Base-by-base conservation (phyloP, 2,329 filamentous ascomycete genomes). In the Cladorrhinum sp. region DNA sequence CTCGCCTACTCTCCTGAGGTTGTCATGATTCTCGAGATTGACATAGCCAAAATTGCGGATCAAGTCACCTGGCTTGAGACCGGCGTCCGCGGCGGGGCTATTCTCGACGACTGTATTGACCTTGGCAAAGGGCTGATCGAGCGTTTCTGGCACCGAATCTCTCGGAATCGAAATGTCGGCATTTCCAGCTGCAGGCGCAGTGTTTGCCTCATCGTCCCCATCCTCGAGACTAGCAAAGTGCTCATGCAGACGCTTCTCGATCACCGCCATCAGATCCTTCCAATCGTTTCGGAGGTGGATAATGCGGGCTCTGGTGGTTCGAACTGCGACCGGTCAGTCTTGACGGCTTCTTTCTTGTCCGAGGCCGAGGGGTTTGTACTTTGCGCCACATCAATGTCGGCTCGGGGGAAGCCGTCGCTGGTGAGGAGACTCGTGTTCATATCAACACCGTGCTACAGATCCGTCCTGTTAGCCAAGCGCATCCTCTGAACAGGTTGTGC, bases 351-450 rank as follows among this genome's bases (percentile, higher is more conserved):
- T 24, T 30, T 53, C n/a, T 10, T 12, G 10, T 16, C 21, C 28
- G 42, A 21, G n/a, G 26, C 16, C 12, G 21, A 9, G 56, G 56
- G 28, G 16, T 33, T 59, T 81, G 66, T 86, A 95, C 92, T 95
- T 77, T 97, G 94, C 24, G 95, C 89, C 64, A 99, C 90, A 74
- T 99, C 95, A 65, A 99, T 88, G 75, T 99, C 95, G 69, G 91
- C 88, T 72, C 95, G 86, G 30, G 95, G 95, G 73, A 91, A 99
- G 53, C 95, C 95, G 76, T 98, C 95, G 63, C 87, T 85, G 14
- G 94, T 97, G 23, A 92, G 86, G 42, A 99, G 84, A 61, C 86
- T 82, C 7, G 95, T 97, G 69, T 89, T 88, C 95, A 99, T 99
- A 70, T 90, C 88, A 57, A 96, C 94, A 50, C 89, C 87, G 79